These are phyloP conservation scores for Pisolithus microcarpus DNA, from an alignment of 768 basidiomycete genomes.

Conservation along the genomic window DNA sequence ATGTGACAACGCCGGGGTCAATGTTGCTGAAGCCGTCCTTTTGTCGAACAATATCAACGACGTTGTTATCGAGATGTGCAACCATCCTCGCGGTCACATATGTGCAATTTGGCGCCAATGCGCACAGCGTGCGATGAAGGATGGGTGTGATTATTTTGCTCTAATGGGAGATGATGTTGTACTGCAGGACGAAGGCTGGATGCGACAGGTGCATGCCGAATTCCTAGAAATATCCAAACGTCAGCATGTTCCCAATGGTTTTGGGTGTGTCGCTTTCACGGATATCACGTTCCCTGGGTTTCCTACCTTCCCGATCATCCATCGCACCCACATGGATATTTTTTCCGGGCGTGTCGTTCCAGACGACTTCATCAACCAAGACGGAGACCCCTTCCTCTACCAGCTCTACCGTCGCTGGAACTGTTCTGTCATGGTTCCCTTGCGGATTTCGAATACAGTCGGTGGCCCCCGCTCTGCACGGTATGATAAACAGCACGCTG, in stretches of 20 bases:
- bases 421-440: constrained; percentile 39
- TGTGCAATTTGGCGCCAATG: constrained; percentile 50
- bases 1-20: constrained; percentile 8
- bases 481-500: constrained; percentile 38
- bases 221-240: constrained; percentile 31
- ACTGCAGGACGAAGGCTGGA: constrained; percentile 48
- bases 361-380: constrained; percentile 49
- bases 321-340: constrained; percentile 48
- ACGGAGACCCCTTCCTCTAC: constrained; percentile 51
- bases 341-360: constrained; percentile 47
- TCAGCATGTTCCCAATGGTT: constrained; percentile 33
- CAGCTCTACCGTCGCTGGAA: constrained; percentile 56
- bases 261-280: constrained; percentile 54
- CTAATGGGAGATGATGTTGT: constrained; percentile 51
- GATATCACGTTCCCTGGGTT: constrained; percentile 51
- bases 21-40: constrained; percentile 34
- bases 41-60: constrained; percentile 30
- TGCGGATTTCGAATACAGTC: constrained; percentile 36
- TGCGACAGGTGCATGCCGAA: constrained; percentile 32
- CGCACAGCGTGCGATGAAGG: constrained; percentile 41
- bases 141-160: constrained; percentile 43
- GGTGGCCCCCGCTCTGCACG: constrained; percentile 42
- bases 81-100: constrained; percentile 39
- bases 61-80: constrained; percentile 30
- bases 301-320: constrained; percentile 55